Base-by-base conservation (phyloP, 2,329 filamentous ascomycete genomes). In the Knufia fluminis region DNA sequence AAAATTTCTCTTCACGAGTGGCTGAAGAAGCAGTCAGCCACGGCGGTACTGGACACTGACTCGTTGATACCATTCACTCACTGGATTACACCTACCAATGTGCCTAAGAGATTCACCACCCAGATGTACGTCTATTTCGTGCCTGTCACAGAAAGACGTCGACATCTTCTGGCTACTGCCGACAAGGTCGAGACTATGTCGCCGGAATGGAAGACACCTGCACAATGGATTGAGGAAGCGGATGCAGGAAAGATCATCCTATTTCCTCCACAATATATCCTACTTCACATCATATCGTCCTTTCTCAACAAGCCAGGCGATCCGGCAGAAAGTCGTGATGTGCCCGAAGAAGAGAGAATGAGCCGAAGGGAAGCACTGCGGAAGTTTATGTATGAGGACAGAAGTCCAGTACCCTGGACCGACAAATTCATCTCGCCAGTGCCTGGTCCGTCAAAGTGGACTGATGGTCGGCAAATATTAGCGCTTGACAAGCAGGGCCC, bases 121-220 rank as follows among this genome's bases (percentile, higher is more conserved):
- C 90, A 96, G 64, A 97, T 97, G 91, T 98, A 97, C 68, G 66
- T 97, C 9, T 95, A 95, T 67, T 36, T 63, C 63, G 54, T 59
- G 20, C 56, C 54, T 36, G 47, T 54, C 3, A 55, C 64, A 4
- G 58, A 66, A 61, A 53, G 67, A 41, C 56, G 71, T 57, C 63
- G 71, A 59, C 61, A 69, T 57, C 61, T 79, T 77, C 59, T 87
- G 42, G 24, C 80, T 0, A 76, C 77, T 53, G 87, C 91, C 59
- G 85, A 85, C 45, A 77, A 79, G 23, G 68, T 82, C 48, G 80
- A 83, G 61, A 77, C 82, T 53, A 91, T 86, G 1, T 82, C 87
- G 3, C 88, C 91, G 0, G 75, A 77, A 24, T 97, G 95, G 63
- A 79, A 87, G 35, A 75, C 81, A 1, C 79, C 85, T 0, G 67